Percentiles rank a stretch among this genome's conserved stretches.
Conservation (phyloP, 345 rosid genomes). For the Aquilaria malaccensis region DNA sequence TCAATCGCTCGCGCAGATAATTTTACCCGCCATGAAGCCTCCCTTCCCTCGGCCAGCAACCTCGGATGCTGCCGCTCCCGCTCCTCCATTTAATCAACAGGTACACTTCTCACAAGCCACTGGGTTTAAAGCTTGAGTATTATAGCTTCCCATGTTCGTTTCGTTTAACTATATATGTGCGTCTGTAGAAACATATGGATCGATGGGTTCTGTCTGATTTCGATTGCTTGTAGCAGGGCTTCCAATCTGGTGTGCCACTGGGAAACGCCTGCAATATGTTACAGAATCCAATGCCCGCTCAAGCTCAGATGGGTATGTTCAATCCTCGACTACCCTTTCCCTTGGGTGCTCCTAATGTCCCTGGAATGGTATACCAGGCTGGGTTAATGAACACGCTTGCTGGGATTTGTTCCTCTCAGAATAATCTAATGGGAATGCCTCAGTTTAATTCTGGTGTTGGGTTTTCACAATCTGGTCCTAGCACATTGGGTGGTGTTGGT, state of each 20-base stretch:
- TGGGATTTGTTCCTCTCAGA: constrained; percentile 15
- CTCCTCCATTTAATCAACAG: constrained; percentile 18
- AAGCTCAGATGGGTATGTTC: constrained; percentile 27
- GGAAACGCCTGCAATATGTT: constrained; percentile 1
- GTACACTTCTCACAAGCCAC: constrained; percentile 10
- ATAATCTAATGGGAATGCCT: constrained; percentile 14
- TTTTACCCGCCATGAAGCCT: constrained; percentile 16
- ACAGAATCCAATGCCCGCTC: constrained; percentile 17
- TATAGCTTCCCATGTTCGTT: too few relatives aligned
- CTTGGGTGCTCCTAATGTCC: constrained; percentile 15
- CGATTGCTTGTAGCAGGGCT: constrained; percentile 10
- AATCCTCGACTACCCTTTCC: constrained; percentile 34
- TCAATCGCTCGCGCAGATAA: too few relatives aligned
- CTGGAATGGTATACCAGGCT: constrained; percentile 32
- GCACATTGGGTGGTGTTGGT: not conserved
- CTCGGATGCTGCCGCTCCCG: constrained; percentile 3
- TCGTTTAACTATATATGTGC: too few relatives aligned
- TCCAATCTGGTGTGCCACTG: constrained; percentile 7
- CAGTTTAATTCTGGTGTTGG: not conserved
- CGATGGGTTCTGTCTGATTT: not conserved
- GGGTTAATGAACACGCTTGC: constrained; percentile 21
- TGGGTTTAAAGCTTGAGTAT: not conserved
- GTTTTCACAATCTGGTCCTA: not conserved
- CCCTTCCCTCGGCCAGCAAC: constrained; percentile 14
- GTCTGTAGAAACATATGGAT: not conserved